Evolutionary conservation across 2,329 filamentous ascomycete species (phyloP).

Genomic region (Moelleriella libera): DNA sequence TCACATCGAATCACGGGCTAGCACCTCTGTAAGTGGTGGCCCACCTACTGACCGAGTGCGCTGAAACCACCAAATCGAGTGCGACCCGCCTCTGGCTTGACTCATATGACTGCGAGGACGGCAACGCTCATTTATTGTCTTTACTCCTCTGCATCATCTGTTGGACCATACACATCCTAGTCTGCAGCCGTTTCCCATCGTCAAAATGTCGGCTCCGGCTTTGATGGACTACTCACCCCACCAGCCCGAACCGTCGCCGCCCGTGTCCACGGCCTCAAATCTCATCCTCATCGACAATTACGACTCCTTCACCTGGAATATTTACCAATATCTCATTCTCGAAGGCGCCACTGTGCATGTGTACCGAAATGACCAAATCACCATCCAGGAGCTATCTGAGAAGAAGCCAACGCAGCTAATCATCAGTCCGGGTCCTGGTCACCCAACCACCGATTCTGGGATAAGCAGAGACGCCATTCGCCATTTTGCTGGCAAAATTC

Average conservation of each 20-base stretch:
- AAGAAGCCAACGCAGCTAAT: conserved; percentile 87
- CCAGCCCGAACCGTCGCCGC: conserved; percentile 60
- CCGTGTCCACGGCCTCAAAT: conserved; percentile 70
- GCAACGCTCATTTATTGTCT: too few relatives aligned
- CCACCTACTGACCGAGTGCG: too few relatives aligned
- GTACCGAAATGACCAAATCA: conserved; percentile 83
- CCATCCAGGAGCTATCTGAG: conserved; percentile 66
- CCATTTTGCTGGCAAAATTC: conserved; percentile 87
- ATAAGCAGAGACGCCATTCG: conserved; percentile 85
- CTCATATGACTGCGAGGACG: background rate
- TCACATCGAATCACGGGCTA: too few relatives aligned
- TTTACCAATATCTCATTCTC: conserved; percentile 96
- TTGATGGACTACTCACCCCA: conserved; percentile 74
- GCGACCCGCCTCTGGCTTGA: background rate
- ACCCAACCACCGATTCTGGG: conserved; percentile 81
- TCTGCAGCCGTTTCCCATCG: background rate
- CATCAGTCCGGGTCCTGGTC: conserved; percentile 87
- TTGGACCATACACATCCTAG: background rate
- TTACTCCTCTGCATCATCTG: too few relatives aligned
- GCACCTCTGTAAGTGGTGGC: too few relatives aligned
- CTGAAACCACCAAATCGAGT: background rate
- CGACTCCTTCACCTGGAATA: conserved; percentile 98
- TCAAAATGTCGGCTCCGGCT: conserved; percentile 30
- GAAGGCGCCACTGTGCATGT: conserved; percentile 87
- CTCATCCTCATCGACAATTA: conserved; percentile 97